Conservation (phyloP, 129 eudicot genomes). For the Tagetes erecta region DNA sequence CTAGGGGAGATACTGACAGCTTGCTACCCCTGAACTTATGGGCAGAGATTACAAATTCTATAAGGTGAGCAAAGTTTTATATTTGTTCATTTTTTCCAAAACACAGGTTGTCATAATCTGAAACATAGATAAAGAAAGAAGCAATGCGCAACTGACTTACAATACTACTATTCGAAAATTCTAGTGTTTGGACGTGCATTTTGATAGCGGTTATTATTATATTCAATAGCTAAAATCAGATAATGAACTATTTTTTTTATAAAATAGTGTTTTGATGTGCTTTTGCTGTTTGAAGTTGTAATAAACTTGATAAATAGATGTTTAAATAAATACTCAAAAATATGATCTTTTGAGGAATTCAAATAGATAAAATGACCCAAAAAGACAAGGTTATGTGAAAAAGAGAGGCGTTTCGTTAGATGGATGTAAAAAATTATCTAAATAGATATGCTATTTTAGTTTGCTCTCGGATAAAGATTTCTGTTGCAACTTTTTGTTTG, state of each 20-base stretch:
- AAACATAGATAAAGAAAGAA: neutral
- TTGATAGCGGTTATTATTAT: neutral
- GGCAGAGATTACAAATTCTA: slow-evolving; percentile 66
- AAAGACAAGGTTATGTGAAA: neutral
- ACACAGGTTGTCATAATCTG: too few species aligned
- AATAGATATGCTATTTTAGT: neutral
- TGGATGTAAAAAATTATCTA: neutral
- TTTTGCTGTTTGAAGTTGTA: neutral
- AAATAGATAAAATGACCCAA: neutral
- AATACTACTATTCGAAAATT: neutral
- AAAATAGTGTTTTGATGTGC: neutral
- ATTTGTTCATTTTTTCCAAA: slow-evolving; percentile 5
- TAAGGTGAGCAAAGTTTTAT: slow-evolving; percentile 41
- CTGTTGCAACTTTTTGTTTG: neutral
- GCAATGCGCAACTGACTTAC: neutral
- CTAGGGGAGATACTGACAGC: slow-evolving; percentile 90
- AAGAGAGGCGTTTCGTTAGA: neutral
- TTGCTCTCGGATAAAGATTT: neutral
- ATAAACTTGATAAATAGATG: neutral
- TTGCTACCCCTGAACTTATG: slow-evolving; percentile 69
- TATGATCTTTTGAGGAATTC: neutral
- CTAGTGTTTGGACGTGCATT: neutral
- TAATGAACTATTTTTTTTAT: neutral
- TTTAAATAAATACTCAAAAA: neutral
- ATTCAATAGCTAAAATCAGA: neutral